Conservation (phyloP, 164 flowering plant species). For the Stephania cephalantha region DNA sequence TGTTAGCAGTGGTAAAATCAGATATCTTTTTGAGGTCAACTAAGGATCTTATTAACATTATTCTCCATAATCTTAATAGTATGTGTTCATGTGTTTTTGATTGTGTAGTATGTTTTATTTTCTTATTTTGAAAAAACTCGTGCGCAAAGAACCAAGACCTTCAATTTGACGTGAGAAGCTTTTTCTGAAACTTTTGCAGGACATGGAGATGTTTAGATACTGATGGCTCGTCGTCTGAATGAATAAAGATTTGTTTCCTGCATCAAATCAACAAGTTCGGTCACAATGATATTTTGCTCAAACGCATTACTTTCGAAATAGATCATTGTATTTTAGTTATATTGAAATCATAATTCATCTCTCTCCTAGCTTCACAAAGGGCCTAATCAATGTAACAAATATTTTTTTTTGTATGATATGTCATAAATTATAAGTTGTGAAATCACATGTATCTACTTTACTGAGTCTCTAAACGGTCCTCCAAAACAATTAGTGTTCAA, state of each 20-base stretch:
- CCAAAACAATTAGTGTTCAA: too few species aligned
- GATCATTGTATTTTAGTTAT: not conserved
- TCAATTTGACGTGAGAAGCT: not conserved
- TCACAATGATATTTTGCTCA: not conserved
- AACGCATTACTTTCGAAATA: not conserved
- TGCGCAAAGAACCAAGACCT: not conserved
- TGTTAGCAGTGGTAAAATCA: too few species aligned
- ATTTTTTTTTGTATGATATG: not conserved
- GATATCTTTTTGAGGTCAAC: too few species aligned
- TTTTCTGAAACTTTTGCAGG: not conserved
- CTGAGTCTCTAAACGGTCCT: too few species aligned
- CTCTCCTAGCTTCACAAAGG: not conserved
- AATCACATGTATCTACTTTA: too few species aligned
- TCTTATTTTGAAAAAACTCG: too few species aligned
- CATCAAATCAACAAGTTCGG: not conserved
- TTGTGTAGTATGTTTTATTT: not conserved
- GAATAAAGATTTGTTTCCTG: not conserved
- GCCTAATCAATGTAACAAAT: not conserved
- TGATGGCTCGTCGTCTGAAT: not conserved
- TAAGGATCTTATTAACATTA: too few species aligned
- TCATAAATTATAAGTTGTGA: not conserved
- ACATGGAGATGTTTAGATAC: not conserved
- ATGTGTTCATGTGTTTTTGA: not conserved
- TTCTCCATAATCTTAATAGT: too few species aligned
- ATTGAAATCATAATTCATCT: not conserved